These are phyloP conservation scores for Orbilia quercus DNA, from an alignment of 2,329 filamentous ascomycete species.

Conservation along the genomic window DNA sequence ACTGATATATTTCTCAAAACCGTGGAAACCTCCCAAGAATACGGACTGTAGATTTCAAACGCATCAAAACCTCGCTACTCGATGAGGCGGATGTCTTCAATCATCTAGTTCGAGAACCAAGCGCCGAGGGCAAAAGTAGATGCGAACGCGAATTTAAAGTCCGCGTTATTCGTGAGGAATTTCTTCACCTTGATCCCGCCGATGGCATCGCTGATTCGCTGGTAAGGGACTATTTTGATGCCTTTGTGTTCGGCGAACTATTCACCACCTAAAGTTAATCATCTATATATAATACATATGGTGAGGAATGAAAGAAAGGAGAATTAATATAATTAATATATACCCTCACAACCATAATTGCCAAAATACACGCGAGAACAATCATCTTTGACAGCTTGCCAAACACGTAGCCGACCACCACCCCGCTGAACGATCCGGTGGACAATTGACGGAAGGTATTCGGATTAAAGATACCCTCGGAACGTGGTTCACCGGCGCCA, in stretches of 20 bases:
- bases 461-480: slow-evolving; percentile 8
- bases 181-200: slow-evolving; percentile 3
- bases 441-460: slow-evolving; percentile 36
- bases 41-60: slow-evolving; percentile 1
- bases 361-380: slow-evolving; percentile 18
- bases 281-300: no score
- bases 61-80: background rate
- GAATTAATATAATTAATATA: background rate
- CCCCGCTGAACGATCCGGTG: slow-evolving; percentile 37
- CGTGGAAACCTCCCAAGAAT: no score
- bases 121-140: slow-evolving; percentile 44
- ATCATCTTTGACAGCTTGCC: slow-evolving; percentile 33
- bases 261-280: background rate
- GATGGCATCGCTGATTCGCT: slow-evolving; percentile 2
- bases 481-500: background rate
- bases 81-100: background rate
- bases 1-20: no score
- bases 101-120: slow-evolving; percentile 47
- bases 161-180: slow-evolving; percentile 26
- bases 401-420: slow-evolving; percentile 29
- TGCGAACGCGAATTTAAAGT: slow-evolving; percentile 42
- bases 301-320: background rate
- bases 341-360: slow-evolving; percentile 39
- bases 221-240: slow-evolving; percentile 14
- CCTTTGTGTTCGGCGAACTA: slow-evolving; percentile 43